Base-by-base conservation (phyloP, 768 basidiomycete species). In the Pisolithus sp. region DNA sequence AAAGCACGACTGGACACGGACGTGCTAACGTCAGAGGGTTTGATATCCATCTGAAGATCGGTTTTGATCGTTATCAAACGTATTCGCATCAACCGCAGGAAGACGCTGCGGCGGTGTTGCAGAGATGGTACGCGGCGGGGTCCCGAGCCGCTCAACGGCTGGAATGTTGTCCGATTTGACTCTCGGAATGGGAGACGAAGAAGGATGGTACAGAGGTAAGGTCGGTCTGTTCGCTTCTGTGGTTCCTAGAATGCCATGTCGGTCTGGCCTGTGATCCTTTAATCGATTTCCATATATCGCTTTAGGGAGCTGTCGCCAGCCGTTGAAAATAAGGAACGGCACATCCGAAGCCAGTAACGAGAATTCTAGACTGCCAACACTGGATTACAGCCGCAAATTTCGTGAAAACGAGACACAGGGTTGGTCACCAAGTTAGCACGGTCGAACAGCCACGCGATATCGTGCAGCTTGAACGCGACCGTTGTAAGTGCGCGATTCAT, bases 251-350 rank as follows among this genome's bases (percentile, higher is more conserved):
- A 46, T 53, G 4, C 30, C 39, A 5, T 49, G 49, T 48, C 62
- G 62, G n/a, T 55, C 59, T 18, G 56, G 52, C 37, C 60, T 65
- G 41, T 62, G 49, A 12, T 67, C 66, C 47, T 57, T 60, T 43
- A 68, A 28, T 40, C 66, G 61, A 5, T 52, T 47, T 57, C 60
- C 69, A 36, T 67, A 68, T 59, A 68, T 68, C 48, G 68, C 66
- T 38, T 68, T 68, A 12, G 66, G 66, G 38, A 68, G 55, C 20
- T 65, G 57, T 38, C 68, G 58, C 30, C 69, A 50, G 23, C 67
- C 62, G 48, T 28, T 66, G 41, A 67, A 65, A 51, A 67, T 59
- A 36, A 24, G 36, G 50, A 48, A 31, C 23, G 43, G 20, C 21
- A 30, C 18, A 46, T 45, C 26, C 23, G 24, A 45, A n/a, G 40